A percentile compares a stretch with the other conserved stretches of the same genome.
Conservation (phyloP, 1,139 yeast genomes). For the Kurtzmaniella quercitrusa region DNA sequence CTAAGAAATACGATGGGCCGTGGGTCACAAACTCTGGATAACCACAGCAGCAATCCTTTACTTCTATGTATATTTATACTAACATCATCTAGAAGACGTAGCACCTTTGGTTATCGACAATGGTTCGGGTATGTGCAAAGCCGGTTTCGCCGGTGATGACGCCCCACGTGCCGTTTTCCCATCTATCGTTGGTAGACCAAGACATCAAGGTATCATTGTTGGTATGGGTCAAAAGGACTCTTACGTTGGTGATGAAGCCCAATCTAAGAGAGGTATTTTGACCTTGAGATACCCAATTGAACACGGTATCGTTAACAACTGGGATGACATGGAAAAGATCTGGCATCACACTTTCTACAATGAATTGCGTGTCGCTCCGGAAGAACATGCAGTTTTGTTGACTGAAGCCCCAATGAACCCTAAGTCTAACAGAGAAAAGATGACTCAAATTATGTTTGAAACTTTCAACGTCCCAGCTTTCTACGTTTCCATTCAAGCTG, state of each 20-base stretch:
- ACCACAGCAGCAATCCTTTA: background rate
- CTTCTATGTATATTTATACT: conserved; percentile 12
- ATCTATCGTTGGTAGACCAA: conserved; percentile 99
- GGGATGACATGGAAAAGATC: conserved; percentile 99
- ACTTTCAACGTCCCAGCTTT: conserved; percentile 99
- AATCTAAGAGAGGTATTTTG: conserved; percentile 99
- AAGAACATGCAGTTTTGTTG: conserved; percentile 96
- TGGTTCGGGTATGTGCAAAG: conserved; percentile 99
- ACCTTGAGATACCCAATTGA: conserved; percentile 98
- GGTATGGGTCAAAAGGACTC: conserved; percentile 99
- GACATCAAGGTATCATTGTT: conserved; percentile 99
- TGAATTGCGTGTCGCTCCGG: conserved; percentile 97
- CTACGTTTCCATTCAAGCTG: conserved; percentile 98
- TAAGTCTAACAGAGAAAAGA: conserved; percentile 98
- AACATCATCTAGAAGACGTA: conserved; percentile 43
- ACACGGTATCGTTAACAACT: conserved; percentile 99
- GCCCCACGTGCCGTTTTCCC: conserved; percentile 99
- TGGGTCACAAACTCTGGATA: too few relatives aligned
- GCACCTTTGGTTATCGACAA: conserved; percentile 92
- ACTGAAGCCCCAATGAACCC: conserved; percentile 99
- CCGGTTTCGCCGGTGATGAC: conserved; percentile 99
- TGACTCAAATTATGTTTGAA: conserved; percentile 98
- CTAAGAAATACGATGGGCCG: too few relatives aligned
- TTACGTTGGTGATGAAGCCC: conserved; percentile 99
- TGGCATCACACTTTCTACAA: conserved; percentile 98